Percentiles rank a stretch among this genome's conserved stretches.
Evolutionary conservation across 768 basidiomycete species (phyloP).

Genomic region (Lactifluus rugatus): DNA sequence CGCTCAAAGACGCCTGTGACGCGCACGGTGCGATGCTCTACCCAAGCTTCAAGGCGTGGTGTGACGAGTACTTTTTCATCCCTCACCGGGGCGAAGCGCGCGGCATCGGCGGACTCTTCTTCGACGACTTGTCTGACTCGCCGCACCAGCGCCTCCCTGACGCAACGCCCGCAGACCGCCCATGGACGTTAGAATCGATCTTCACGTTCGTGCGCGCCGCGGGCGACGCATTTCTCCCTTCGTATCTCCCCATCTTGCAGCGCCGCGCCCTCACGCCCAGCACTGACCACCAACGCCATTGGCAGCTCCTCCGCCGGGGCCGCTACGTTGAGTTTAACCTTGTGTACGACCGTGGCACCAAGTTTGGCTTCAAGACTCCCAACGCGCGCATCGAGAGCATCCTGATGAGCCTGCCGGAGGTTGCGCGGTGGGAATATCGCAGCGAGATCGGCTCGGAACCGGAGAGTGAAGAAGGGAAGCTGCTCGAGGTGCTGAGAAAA

Average conservation of each 20-base stretch:
- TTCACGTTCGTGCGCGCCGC: slow-evolving; percentile 66
- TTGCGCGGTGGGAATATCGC: slow-evolving; percentile 62
- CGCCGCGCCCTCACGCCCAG: slow-evolving; percentile 45
- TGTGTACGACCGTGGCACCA: slow-evolving; percentile 60
- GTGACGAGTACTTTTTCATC: slow-evolving; percentile 95
- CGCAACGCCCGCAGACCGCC: slow-evolving; percentile 31
- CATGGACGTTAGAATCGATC: slow-evolving; percentile 53
- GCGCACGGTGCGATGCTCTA: slow-evolving; percentile 59
- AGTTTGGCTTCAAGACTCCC: slow-evolving; percentile 52
- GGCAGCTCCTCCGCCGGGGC: slow-evolving; percentile 88
- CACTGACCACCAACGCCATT: slow-evolving; percentile 64
- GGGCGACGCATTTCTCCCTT: slow-evolving; percentile 77
- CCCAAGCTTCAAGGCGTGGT: slow-evolving; percentile 84
- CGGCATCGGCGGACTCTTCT: slow-evolving; percentile 92
- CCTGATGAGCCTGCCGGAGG: slow-evolving; percentile 54
- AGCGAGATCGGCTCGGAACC: slow-evolving; percentile 42
- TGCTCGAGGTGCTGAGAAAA: slow-evolving; percentile 40
- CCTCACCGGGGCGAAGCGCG: slow-evolving; percentile 78
- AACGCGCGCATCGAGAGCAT: slow-evolving; percentile 56
- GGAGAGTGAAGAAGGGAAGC: slow-evolving; percentile 40
- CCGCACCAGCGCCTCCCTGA: slow-evolving; percentile 55
- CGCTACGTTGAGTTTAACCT: slow-evolving; percentile 89
- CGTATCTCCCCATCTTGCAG: slow-evolving; percentile 80
- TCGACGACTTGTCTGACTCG: slow-evolving; percentile 77
- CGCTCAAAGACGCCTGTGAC: slow-evolving; percentile 69